Evolutionary conservation across 805 yeast species (phyloP).

Genomic region (Cyberlindnera mycetangii): DNA sequence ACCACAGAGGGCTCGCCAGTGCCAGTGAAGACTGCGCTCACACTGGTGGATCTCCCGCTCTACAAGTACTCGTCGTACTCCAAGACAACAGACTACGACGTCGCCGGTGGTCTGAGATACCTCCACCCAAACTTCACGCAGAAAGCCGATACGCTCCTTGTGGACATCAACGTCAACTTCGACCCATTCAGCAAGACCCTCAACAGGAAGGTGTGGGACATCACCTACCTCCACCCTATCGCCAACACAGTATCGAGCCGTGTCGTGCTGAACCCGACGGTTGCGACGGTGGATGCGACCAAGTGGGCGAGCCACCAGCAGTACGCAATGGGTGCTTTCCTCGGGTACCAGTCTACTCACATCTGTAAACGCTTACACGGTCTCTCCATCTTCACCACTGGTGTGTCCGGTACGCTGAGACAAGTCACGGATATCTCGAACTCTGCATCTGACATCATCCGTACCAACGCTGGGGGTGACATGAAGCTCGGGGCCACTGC

Average conservation of each 20-base stretch:
- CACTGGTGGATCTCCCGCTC: slow-evolving; percentile 34
- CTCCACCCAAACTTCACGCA: slow-evolving; percentile 50
- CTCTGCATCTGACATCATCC: slow-evolving; percentile 51
- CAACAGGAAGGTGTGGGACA: slow-evolving; percentile 48
- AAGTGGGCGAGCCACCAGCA: slow-evolving; percentile 54
- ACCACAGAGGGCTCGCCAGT: slow-evolving; percentile 27
- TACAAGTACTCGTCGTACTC: slow-evolving; percentile 34
- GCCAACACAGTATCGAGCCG: slow-evolving; percentile 42
- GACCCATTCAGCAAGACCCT: slow-evolving; percentile 44
- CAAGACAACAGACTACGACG: slow-evolving; percentile 33
- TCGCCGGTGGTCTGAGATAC: slow-evolving; percentile 33
- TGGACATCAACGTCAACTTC: slow-evolving; percentile 46
- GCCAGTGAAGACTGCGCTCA: slow-evolving; percentile 44
- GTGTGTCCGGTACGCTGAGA: slow-evolving; percentile 60
- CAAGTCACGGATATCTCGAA: slow-evolving; percentile 51
- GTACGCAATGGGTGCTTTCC: slow-evolving; percentile 38
- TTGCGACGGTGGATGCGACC: slow-evolving; percentile 44
- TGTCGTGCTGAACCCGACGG: slow-evolving; percentile 45
- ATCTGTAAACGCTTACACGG: slow-evolving; percentile 21
- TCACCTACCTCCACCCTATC: slow-evolving; percentile 44
- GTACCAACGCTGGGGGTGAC: slow-evolving; percentile 52
- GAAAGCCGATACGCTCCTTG: slow-evolving; percentile 50
- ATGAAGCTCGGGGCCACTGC: slow-evolving; percentile 51
- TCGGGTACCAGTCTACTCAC: slow-evolving; percentile 48
- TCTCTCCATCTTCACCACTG: slow-evolving; percentile 38